Conservation (phyloP, 129 eudicot species). For the Pseudognaphalium luteoalbum region DNA sequence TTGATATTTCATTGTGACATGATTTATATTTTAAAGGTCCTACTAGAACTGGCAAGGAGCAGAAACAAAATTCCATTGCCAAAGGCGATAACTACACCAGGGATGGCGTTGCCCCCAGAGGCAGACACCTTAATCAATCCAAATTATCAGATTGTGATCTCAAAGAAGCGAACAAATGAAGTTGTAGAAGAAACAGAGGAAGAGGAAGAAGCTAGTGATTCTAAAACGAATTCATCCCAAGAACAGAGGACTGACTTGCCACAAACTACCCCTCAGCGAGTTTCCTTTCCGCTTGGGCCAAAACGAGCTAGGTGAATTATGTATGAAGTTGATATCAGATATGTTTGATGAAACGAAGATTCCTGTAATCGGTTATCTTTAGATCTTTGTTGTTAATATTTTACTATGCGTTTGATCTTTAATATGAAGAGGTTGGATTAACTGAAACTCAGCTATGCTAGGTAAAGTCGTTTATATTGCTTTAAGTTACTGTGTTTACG, state of each 20-base stretch:
- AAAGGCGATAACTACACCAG: constrained; percentile 52
- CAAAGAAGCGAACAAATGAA: constrained; percentile 51
- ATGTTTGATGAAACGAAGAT: not conserved
- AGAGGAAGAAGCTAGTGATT: constrained; percentile 50
- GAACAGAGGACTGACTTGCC: constrained; percentile 53
- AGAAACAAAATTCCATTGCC: constrained; percentile 81
- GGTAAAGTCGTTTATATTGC: not conserved
- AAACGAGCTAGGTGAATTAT: constrained; percentile 58
- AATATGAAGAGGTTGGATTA: not conserved
- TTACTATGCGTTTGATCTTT: constrained; percentile 5
- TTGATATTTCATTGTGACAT: constrained; percentile 5
- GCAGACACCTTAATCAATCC: constrained; percentile 76
- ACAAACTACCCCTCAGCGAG: constrained; percentile 61
- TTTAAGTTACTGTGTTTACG: constrained; percentile 2
- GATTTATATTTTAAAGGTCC: constrained; percentile 41
- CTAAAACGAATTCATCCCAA: constrained; percentile 51
- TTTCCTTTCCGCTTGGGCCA: constrained; percentile 78
- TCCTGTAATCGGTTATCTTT: not conserved
- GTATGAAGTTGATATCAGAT: not conserved
- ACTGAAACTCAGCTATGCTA: not conserved
- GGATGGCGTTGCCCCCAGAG: constrained; percentile 73
- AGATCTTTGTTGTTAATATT: not conserved
- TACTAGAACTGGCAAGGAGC: constrained; percentile 74
- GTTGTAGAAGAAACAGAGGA: constrained; percentile 81
- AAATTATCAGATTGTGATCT: constrained; percentile 71